phyloP scores from a whole-genome alignment of 2,329 filamentous ascomycete species.

The Fusarium siculi region DNA sequence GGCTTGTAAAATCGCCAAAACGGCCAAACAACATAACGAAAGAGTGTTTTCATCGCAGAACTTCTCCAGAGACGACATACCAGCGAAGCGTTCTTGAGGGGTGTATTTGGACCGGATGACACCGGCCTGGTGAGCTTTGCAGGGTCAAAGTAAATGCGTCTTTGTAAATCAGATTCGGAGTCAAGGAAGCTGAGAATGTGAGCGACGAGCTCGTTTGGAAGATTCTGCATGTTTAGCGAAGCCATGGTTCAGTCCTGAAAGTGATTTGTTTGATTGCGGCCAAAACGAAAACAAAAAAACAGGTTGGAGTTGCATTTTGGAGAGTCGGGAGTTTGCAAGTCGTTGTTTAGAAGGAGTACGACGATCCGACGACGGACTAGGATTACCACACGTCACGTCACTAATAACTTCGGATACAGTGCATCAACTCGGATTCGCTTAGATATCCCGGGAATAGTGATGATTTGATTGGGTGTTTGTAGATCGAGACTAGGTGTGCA shows the following conservation, averaged over 20 bases:
- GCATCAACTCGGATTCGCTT: conserved; percentile 20
- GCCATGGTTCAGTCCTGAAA: background rate
- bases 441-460: background rate
- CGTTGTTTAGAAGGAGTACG: background rate
- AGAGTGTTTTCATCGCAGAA: conserved; percentile 65
- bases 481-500: background rate
- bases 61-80: conserved; percentile 65
- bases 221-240: conserved; percentile 43
- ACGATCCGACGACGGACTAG: conserved; percentile 19
- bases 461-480: background rate
- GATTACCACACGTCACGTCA: conserved; percentile 30
- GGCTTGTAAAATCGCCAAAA: conserved; percentile 48
- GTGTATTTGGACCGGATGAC: conserved; percentile 10
- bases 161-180: conserved; percentile 58
- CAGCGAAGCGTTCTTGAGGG: conserved; percentile 67
- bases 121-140: conserved; percentile 52
- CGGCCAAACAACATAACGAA: conserved; percentile 62
- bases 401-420: background rate
- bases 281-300: background rate
- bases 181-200: conserved; percentile 68
- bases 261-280: background rate
- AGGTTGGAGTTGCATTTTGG: background rate
- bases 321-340: background rate
- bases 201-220: conserved; percentile 71
- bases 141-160: conserved; percentile 58